A percentile compares a stretch with the other conserved stretches of the same genome.
phyloP scores from a whole-genome alignment of 2,329 filamentous ascomycete genomes.

The Plenodomus biglobosus region DNA sequence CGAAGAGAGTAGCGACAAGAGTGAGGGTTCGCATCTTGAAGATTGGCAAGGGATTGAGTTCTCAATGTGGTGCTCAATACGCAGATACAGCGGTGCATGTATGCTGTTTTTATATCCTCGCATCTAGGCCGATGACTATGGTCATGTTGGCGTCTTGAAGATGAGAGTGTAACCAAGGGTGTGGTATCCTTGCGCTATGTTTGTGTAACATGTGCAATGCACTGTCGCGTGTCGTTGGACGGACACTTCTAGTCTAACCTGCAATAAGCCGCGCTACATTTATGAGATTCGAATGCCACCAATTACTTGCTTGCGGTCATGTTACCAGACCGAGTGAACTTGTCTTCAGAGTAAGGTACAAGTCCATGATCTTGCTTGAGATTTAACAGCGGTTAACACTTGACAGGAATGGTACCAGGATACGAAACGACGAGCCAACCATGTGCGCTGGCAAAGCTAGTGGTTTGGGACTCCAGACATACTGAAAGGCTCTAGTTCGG shows the following conservation, averaged over 20 bases:
- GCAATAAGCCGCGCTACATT: neutral
- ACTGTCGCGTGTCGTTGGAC: neutral
- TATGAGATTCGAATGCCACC: neutral
- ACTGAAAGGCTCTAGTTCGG: neutral
- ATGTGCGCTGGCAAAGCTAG: neutral
- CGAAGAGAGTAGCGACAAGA: slow-evolving; percentile 23
- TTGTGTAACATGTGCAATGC: neutral
- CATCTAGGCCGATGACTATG: neutral
- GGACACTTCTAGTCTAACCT: neutral
- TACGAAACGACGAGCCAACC: neutral
- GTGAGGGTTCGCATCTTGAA: slow-evolving; percentile 26
- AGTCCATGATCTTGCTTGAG: neutral
- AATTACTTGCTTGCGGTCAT: neutral
- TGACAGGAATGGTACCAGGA: neutral
- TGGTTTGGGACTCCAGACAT: too few relatives aligned
- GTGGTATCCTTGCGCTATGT: neutral
- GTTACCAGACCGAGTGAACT: neutral
- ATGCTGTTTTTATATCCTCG: neutral
- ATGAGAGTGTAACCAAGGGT: neutral
- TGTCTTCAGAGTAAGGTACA: neutral
- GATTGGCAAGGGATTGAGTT: neutral
- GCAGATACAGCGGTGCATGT: neutral
- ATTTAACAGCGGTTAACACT: neutral
- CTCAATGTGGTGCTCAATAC: neutral
- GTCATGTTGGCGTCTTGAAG: neutral